These are phyloP conservation scores for Stemphylium lycopersici DNA, from an alignment of 2,329 filamentous ascomycete genomes.

Conservation along the genomic window DNA sequence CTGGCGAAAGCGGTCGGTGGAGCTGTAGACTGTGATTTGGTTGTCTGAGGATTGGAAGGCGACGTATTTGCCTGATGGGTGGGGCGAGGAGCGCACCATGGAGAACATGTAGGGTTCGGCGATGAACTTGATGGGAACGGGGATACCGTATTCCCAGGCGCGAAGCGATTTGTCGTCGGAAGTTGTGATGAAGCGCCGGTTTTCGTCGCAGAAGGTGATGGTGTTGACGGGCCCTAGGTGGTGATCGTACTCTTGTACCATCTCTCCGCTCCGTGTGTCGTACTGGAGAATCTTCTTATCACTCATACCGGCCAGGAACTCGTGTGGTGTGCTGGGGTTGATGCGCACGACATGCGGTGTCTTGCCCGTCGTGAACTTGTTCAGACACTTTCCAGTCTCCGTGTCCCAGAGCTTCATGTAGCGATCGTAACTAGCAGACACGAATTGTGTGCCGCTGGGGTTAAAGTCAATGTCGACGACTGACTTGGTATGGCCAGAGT, in stretches of 20 bases:
- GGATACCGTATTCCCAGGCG: constrained; percentile 98
- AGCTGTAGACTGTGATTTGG: constrained; percentile 93
- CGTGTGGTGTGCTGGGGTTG: constrained; percentile 82
- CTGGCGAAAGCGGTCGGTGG: constrained; percentile 93
- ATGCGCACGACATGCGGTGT: constrained; percentile 95
- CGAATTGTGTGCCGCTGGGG: constrained; percentile 78
- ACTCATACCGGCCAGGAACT: constrained; percentile 95
- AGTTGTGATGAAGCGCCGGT: constrained; percentile 95
- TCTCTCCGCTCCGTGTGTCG: constrained; percentile 80
- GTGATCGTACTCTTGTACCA: constrained; percentile 97
- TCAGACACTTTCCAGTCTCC: constrained; percentile 87
- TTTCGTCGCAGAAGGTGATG: constrained; percentile 93
- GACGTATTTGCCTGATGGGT: constrained; percentile 92
- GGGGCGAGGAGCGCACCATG: constrained; percentile 82
- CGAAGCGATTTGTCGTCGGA: constrained; percentile 95
- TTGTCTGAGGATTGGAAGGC: constrained; percentile 95
- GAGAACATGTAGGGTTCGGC: constrained; percentile 98
- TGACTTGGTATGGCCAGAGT: constrained; percentile 86
- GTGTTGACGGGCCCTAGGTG: constrained; percentile 98
- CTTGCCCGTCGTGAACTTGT: constrained; percentile 90
- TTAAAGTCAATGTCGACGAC: constrained; percentile 92
- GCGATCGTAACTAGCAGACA: constrained; percentile 91
- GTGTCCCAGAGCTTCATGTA: constrained; percentile 99
- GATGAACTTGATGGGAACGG: constrained; percentile 97
- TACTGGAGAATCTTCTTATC: constrained; percentile 99